Conservation (phyloP, 306 rosid genomes). For the Glycine soja region DNA sequence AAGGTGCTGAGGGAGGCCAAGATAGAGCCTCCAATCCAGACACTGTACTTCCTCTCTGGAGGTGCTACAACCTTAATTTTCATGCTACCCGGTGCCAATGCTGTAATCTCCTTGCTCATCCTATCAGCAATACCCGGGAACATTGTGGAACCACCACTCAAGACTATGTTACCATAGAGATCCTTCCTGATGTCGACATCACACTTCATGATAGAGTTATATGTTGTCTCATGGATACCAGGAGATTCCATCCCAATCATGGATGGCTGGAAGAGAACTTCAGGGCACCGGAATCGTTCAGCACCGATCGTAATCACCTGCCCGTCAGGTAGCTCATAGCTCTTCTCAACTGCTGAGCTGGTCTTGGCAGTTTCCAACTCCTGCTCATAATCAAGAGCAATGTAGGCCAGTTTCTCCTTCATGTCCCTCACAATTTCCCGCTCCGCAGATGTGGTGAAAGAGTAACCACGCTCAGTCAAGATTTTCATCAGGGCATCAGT, state of each 20-base stretch:
- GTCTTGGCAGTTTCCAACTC: constrained; percentile 78
- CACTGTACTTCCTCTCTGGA: constrained; percentile 67
- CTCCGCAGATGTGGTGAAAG: constrained; percentile 83
- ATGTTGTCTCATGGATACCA: constrained; percentile 63
- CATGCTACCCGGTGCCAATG: constrained; percentile 68
- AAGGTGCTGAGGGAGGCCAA: constrained; percentile 68
- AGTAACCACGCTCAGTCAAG: constrained; percentile 82
- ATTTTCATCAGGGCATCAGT: constrained; percentile 86
- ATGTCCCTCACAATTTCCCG: constrained; percentile 88
- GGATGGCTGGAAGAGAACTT: constrained; percentile 64
- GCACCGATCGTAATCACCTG: constrained; percentile 65
- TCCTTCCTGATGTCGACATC: constrained; percentile 65
- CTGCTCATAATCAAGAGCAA: constrained; percentile 83
- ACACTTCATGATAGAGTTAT: constrained; percentile 65
- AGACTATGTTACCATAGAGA: constrained; percentile 65
- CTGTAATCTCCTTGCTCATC: constrained; percentile 67
- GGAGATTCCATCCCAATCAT: constrained; percentile 65
- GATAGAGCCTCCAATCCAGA: constrained; percentile 69
- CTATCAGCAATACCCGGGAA: constrained; percentile 69
- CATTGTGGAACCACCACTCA: constrained; percentile 69
- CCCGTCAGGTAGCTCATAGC: constrained; percentile 70
- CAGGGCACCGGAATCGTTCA: constrained; percentile 67
- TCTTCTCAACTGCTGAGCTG: constrained; percentile 83
- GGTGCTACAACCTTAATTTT: constrained; percentile 66
- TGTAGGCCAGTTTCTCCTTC: constrained; percentile 68